phyloP scores from a whole-genome alignment of 1,284 basidiomycete species.

The Malassezia sympodialis region DNA sequence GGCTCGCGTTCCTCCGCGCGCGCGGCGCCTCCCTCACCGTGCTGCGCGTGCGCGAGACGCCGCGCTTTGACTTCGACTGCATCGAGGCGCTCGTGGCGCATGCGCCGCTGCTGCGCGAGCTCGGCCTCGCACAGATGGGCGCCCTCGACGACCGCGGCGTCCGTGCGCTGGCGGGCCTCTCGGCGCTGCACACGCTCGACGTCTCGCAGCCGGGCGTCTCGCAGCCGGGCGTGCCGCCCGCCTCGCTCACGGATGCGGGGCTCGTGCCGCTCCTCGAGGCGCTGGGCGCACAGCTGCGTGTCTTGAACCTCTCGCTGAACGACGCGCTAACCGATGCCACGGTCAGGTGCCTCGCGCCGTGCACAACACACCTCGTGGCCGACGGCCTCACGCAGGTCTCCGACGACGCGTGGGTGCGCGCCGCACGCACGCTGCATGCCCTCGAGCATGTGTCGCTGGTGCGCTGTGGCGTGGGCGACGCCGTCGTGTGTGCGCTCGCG shows the following conservation, averaged over 20 bases:
- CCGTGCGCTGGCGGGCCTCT: slow-evolving; percentile 48
- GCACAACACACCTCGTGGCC: slow-evolving; percentile 52
- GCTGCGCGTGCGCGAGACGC: slow-evolving; percentile 66
- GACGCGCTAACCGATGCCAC: slow-evolving; percentile 55
- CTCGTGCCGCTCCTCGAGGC: slow-evolving; percentile 56
- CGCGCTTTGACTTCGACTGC: slow-evolving; percentile 71
- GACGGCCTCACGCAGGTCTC: slow-evolving; percentile 8
- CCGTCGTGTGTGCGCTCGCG: slow-evolving; percentile 57
- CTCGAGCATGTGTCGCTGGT: slow-evolving; percentile 39
- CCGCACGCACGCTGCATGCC: slow-evolving; percentile 39
- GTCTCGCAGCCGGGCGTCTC: slow-evolving; percentile 55
- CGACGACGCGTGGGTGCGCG: slow-evolving; percentile 3
- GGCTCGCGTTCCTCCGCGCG: slow-evolving; percentile 65
- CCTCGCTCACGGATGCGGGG: slow-evolving; percentile 55
- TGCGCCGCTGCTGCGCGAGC: slow-evolving; percentile 59
- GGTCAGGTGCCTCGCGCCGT: slow-evolving; percentile 60
- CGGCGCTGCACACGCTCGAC: slow-evolving; percentile 56
- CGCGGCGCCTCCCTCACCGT: slow-evolving; percentile 57
- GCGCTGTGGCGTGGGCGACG: slow-evolving; percentile 52
- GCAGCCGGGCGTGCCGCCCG: slow-evolving; percentile 45
- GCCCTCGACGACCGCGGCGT: slow-evolving; percentile 49
- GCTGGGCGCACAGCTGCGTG: slow-evolving; percentile 54
- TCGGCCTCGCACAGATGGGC: slow-evolving; percentile 72
- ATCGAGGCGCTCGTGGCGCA: slow-evolving; percentile 58
- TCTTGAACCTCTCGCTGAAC: slow-evolving; percentile 60